These are phyloP conservation scores for Cinnamomum chago DNA, from an alignment of 164 flowering plant species.

Conservation along the genomic window DNA sequence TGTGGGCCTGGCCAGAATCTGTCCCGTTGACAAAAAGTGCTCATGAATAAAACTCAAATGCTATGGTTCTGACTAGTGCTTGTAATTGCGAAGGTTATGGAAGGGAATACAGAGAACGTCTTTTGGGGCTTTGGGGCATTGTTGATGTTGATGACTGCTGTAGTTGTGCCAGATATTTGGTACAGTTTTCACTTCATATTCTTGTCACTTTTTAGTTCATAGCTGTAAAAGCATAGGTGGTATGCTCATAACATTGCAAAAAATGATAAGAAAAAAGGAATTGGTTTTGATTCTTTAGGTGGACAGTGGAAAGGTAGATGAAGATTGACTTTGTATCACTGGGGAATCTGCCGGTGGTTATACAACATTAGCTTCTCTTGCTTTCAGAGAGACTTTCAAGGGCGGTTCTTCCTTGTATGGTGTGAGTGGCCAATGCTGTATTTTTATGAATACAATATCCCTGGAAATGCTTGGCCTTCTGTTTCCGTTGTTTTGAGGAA, in stretches of 20 bases:
- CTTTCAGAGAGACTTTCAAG: conserved; percentile 75
- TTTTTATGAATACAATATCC: not conserved
- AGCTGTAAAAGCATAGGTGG: not conserved
- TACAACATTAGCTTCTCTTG: conserved; percentile 94
- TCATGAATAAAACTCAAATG: not conserved
- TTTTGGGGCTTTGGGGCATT: conserved; percentile 80
- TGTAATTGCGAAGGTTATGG: conserved; percentile 73
- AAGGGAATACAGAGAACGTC: conserved; percentile 83
- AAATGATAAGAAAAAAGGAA: not conserved
- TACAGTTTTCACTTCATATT: conserved; percentile 15
- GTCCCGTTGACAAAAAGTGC: no score
- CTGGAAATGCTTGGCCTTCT: not conserved
- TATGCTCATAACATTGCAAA: not conserved
- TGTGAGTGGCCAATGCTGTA: conserved; percentile 46
- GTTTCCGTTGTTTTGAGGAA: not conserved
- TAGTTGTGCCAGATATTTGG: conserved; percentile 90
- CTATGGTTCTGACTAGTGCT: not conserved
- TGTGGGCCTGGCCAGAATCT: no score
- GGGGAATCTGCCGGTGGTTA: conserved; percentile 98
- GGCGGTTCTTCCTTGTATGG: conserved; percentile 98
- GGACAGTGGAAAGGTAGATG: conserved; percentile 78
- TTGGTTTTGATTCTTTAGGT: conserved; percentile 43
- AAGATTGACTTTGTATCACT: conserved; percentile 68
- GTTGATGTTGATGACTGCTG: conserved; percentile 97
- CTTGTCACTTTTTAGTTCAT: not conserved